A percentile compares a stretch with the other conserved stretches of the same genome.
phyloP scores from a whole-genome alignment of 106 monocot genomes.

The Acanthochlamys bracteata region DNA sequence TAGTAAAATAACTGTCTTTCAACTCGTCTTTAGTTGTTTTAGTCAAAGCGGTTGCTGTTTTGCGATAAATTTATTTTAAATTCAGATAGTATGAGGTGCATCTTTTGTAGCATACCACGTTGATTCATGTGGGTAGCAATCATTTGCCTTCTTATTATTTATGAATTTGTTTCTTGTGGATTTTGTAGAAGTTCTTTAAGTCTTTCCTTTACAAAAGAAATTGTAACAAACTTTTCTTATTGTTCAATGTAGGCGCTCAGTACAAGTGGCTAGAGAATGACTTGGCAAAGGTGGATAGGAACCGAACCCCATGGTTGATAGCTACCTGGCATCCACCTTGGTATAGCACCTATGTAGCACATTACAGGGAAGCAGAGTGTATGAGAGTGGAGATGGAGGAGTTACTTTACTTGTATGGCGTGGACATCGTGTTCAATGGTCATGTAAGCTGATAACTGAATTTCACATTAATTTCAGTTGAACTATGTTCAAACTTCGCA shows the following conservation, averaged over 20 bases:
- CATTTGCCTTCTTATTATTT: background rate
- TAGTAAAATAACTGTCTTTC: no score
- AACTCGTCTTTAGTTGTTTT: no score
- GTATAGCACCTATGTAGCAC: constrained; percentile 78
- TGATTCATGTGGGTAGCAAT: background rate
- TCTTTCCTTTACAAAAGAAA: no score
- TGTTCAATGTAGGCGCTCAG: constrained; percentile 41
- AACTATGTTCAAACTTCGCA: no score
- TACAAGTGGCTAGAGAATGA: constrained; percentile 79
- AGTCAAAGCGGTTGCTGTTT: no score
- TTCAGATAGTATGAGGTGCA: no score
- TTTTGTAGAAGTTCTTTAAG: background rate
- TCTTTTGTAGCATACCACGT: no score
- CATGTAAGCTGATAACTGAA: constrained; percentile 48
- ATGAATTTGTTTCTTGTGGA: background rate
- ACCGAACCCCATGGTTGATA: constrained; percentile 77
- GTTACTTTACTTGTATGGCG: constrained; percentile 58
- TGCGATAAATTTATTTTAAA: no score
- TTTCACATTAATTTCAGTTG: no score
- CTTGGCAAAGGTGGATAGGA: constrained; percentile 58
- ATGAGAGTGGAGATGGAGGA: constrained; percentile 96
- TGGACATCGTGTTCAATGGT: constrained; percentile 75
- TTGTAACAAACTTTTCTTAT: background rate
- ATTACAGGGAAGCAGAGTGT: constrained; percentile 88
- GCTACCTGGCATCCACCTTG: constrained; percentile 90